Percentiles rank a stretch among this genome's conserved stretches.
These are phyloP conservation scores for Chrysophaeum taylorii DNA, from an alignment of 352 stramenopile species.

Conservation along the genomic window DNA sequence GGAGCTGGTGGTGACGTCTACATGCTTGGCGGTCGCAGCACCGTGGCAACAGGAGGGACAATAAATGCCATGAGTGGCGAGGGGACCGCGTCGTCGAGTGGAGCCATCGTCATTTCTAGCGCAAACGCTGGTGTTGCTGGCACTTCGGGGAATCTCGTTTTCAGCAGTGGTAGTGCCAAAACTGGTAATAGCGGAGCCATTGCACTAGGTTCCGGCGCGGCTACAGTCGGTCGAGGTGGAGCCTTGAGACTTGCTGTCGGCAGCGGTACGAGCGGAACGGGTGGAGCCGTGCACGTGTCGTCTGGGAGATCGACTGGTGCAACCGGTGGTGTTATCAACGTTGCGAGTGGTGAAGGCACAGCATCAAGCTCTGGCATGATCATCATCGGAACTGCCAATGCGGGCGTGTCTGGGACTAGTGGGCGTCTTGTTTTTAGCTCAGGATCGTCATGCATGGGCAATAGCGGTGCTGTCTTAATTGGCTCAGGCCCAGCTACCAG, in stretches of 20 bases:
- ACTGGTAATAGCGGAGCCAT: too few relatives aligned
- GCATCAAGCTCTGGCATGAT: constrained; percentile 23
- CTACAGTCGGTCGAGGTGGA: too few relatives aligned
- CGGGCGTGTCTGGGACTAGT: constrained; percentile 22
- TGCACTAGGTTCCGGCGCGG: too few relatives aligned
- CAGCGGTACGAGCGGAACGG: too few relatives aligned
- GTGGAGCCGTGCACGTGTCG: too few relatives aligned
- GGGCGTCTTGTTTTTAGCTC: too few relatives aligned
- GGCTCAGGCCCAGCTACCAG: too few relatives aligned
- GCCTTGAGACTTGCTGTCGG: too few relatives aligned
- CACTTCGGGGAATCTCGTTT: constrained; percentile 17
- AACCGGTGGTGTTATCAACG: constrained; percentile 36
- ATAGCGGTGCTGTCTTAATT: too few relatives aligned
- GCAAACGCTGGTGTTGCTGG: constrained; percentile 29
- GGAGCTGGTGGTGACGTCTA: constrained; percentile 19
- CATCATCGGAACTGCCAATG: constrained; percentile 27
- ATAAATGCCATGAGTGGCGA: not conserved
- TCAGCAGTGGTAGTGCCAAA: too few relatives aligned
- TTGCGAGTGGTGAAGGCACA: constrained; percentile 35
- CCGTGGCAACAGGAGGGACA: not conserved
- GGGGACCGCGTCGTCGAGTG: not conserved
- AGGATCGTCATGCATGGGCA: too few relatives aligned
- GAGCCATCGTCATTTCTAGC: not conserved
- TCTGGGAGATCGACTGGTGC: too few relatives aligned
- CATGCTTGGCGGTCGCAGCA: not conserved